These are phyloP conservation scores for Mariannaea elegans DNA, from an alignment of 2,329 filamentous ascomycete genomes.

Conservation along the genomic window DNA sequence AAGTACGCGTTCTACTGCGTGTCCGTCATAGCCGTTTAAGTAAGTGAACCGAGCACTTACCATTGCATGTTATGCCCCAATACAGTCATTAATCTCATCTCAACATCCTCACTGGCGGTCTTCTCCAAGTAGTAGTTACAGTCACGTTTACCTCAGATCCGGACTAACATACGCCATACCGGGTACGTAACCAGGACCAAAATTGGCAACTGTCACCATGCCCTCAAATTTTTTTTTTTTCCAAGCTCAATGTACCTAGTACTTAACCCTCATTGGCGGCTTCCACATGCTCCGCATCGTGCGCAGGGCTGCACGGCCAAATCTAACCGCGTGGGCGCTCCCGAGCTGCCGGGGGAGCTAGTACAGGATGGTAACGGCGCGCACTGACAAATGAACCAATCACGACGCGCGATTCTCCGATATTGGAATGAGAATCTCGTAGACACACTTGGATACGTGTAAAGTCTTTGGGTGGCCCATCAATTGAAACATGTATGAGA, in stretches of 20 bases:
- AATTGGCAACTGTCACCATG: slow-evolving; percentile 17
- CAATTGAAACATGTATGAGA: not conserved
- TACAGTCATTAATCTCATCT: not conserved
- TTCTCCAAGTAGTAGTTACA: not conserved
- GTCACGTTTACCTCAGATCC: slow-evolving; percentile 13
- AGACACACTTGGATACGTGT: not conserved
- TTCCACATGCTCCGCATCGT: slow-evolving; percentile 32
- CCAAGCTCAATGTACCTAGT: not conserved
- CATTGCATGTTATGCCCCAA: too few relatives aligned
- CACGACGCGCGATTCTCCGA: slow-evolving; percentile 12
- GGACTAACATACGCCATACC: slow-evolving; percentile 2
- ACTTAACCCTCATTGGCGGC: slow-evolving; percentile 8
- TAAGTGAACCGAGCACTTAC: too few relatives aligned
- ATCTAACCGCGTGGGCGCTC: slow-evolving; percentile 33
- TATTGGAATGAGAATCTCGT: slow-evolving; percentile 5
- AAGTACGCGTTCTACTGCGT: not conserved
- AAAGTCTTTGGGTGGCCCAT: too few relatives aligned
- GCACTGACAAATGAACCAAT: slow-evolving; percentile 27
- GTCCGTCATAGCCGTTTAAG: too few relatives aligned
- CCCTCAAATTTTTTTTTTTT: slow-evolving; percentile 12
- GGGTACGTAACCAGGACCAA: slow-evolving; percentile 1
- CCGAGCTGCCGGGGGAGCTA: slow-evolving; percentile 38
- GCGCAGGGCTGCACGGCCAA: slow-evolving; percentile 24
- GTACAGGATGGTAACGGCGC: slow-evolving; percentile 33
- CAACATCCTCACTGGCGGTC: not conserved